These are phyloP conservation scores for Cercospora citrullina DNA, from an alignment of 2,329 filamentous ascomycete species.

Conservation along the genomic window DNA sequence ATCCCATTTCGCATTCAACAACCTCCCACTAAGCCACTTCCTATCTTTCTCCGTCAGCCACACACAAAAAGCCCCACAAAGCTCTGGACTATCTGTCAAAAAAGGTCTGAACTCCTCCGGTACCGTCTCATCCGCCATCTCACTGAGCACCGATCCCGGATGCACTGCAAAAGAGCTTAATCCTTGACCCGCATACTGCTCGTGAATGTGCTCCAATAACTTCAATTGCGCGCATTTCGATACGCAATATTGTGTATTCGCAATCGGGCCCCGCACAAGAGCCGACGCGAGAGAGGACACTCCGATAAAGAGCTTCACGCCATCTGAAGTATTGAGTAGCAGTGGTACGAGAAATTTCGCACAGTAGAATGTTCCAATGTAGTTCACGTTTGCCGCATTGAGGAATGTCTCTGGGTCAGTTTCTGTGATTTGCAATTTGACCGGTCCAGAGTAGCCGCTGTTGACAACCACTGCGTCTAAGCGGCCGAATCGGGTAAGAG, in stretches of 20 bases:
- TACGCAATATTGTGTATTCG: slow-evolving; percentile 43
- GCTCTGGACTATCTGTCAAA: slow-evolving; percentile 36
- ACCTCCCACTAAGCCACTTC: slow-evolving; percentile 43
- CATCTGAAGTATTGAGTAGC: slow-evolving; percentile 22
- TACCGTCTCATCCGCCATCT: slow-evolving; percentile 39
- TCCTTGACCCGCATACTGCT: slow-evolving; percentile 37
- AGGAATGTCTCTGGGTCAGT: slow-evolving; percentile 29
- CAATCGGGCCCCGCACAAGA: slow-evolving; percentile 43
- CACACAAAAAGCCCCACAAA: slow-evolving; percentile 39
- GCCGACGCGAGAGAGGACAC: slow-evolving; percentile 37
- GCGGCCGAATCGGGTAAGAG: slow-evolving; percentile 23
- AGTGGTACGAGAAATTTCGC: slow-evolving; percentile 36
- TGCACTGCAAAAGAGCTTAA: slow-evolving; percentile 39
- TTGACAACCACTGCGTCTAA: slow-evolving; percentile 34
- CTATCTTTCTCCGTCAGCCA: slow-evolving; percentile 38
- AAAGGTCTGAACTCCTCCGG: slow-evolving; percentile 34
- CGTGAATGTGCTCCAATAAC: slow-evolving; percentile 43
- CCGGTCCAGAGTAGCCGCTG: slow-evolving; percentile 30
- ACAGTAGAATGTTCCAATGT: slow-evolving; percentile 33
- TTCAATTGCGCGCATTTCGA: slow-evolving; percentile 43
- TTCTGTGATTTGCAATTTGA: slow-evolving; percentile 27
- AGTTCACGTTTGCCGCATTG: slow-evolving; percentile 33
- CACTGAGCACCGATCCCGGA: slow-evolving; percentile 42
- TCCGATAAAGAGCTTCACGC: slow-evolving; percentile 38
- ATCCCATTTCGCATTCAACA: slow-evolving; percentile 43